phyloP scores from a whole-genome alignment of 495 filamentous ascomycete genomes.

The Cercophora samala region DNA sequence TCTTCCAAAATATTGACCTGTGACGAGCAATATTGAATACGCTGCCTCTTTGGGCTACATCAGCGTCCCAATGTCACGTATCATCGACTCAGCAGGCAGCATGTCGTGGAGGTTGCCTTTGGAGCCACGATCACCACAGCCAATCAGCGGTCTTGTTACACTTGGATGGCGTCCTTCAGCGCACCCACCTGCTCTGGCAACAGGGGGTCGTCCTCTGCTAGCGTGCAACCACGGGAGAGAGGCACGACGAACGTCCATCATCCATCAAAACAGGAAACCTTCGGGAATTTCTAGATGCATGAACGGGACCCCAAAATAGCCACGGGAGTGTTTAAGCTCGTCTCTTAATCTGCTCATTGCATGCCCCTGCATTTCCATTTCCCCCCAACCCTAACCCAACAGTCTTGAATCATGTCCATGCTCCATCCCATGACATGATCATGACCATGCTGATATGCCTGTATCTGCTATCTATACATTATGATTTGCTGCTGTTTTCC shows the following conservation, averaged over 20 bases:
- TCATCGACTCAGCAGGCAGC: conserved; percentile 1
- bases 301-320: not conserved
- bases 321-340: not conserved
- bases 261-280: not conserved
- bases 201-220: not conserved
- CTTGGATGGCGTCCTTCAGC: not conserved
- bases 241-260: not conserved
- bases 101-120: conserved; percentile 1
- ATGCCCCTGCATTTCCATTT: not conserved
- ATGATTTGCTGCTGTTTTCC: not conserved
- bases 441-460: not conserved
- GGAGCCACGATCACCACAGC: not conserved
- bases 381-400: not conserved
- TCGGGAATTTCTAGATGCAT: not conserved
- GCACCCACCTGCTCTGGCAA: not conserved
- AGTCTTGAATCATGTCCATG: not conserved
- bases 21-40: not conserved
- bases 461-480: conserved; percentile 1
- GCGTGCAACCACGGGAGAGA: not conserved
- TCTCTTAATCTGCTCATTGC: not conserved
- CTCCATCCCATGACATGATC: not conserved
- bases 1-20: not conserved
- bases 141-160: not conserved
- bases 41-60: not conserved
- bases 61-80: conserved; percentile 10